Conservation (phyloP, 257 asterid genomes). For the Solanum corneliomulleri region DNA sequence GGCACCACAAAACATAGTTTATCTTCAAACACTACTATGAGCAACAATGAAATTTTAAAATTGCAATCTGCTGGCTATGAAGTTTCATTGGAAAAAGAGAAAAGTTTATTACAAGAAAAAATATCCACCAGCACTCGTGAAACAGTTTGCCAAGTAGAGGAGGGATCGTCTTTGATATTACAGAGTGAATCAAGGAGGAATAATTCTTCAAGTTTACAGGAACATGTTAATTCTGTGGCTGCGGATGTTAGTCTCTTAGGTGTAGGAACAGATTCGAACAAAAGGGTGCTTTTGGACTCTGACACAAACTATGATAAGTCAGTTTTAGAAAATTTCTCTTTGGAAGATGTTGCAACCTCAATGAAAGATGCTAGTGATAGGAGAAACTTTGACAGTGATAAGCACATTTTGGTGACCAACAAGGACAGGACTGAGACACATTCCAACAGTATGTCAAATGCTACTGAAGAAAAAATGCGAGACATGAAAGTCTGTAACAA, state of each 20-base stretch:
- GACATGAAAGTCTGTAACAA: conserved; percentile 6
- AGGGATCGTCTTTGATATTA: conserved; percentile 17
- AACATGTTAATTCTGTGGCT: conserved; percentile 15
- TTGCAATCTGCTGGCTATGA: conserved; percentile 13
- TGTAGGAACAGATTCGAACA: conserved; percentile 18
- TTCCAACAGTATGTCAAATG: background rate
- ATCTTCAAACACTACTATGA: conserved; percentile 21
- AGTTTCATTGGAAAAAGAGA: conserved; percentile 21
- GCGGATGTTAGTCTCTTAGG: conserved; percentile 8
- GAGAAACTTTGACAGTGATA: background rate
- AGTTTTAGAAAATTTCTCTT: conserved; percentile 16
- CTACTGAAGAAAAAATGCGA: conserved; percentile 17
- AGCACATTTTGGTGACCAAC: background rate
- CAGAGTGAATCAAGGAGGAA: conserved; percentile 19
- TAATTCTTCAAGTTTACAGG: conserved; percentile 20
- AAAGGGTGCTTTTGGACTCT: conserved; percentile 12
- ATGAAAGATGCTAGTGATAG: background rate
- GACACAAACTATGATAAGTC: conserved; percentile 8
- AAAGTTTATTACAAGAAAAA: conserved; percentile 8
- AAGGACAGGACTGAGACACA: background rate
- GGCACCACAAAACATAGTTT: conserved; percentile 16
- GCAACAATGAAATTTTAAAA: conserved; percentile 17
- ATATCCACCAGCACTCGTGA: conserved; percentile 21
- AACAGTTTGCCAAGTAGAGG: conserved; percentile 20
- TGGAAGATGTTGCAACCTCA: background rate